A percentile compares a stretch with the other conserved stretches of the same genome.
Evolutionary conservation across 2,329 filamentous ascomycete species (phyloP).

Genomic region (Mycosphaerella sp.): DNA sequence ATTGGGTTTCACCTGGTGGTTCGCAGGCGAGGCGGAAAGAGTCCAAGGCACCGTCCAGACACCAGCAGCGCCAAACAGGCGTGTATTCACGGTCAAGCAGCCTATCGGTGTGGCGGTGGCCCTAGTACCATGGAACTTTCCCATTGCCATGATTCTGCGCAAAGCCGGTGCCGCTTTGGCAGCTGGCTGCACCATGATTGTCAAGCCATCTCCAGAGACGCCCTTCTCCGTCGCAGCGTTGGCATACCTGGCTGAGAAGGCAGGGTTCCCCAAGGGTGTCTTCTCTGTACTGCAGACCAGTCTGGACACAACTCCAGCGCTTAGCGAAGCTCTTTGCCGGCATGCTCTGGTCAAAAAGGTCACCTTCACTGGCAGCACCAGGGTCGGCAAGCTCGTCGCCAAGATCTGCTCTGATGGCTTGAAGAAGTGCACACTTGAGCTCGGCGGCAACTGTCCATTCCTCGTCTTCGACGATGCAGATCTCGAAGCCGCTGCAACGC

Average conservation of each 20-base stretch:
- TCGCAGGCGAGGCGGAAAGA: constrained; percentile 55
- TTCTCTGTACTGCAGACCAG: constrained; percentile 57
- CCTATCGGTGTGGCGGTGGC: constrained; percentile 63
- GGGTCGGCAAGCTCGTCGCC: constrained; percentile 58
- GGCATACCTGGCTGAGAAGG: constrained; percentile 49
- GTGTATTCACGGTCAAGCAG: constrained; percentile 68
- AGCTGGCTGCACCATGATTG: constrained; percentile 67
- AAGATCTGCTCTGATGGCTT: constrained; percentile 54
- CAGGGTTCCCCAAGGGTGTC: constrained; percentile 55
- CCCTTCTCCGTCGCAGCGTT: constrained; percentile 52
- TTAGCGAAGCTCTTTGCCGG: constrained; percentile 51
- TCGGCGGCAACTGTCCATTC: constrained; percentile 61
- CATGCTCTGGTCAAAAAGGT: constrained; percentile 58
- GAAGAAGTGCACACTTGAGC: constrained; percentile 59
- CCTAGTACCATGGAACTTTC: constrained; percentile 65
- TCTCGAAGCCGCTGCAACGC: constrained; percentile 50
- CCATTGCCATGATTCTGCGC: constrained; percentile 53
- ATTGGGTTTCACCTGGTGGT: constrained; percentile 52
- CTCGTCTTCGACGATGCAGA: constrained; percentile 60
- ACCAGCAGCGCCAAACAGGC: constrained; percentile 55
- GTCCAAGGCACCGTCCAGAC: constrained; percentile 57
- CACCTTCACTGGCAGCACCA: constrained; percentile 55
- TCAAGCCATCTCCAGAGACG: constrained; percentile 65
- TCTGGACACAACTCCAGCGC: constrained; percentile 49
- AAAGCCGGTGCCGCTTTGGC: constrained; percentile 64